Conservation (phyloP, 208 protist species). For the Wallacemonas collosoma region DNA sequence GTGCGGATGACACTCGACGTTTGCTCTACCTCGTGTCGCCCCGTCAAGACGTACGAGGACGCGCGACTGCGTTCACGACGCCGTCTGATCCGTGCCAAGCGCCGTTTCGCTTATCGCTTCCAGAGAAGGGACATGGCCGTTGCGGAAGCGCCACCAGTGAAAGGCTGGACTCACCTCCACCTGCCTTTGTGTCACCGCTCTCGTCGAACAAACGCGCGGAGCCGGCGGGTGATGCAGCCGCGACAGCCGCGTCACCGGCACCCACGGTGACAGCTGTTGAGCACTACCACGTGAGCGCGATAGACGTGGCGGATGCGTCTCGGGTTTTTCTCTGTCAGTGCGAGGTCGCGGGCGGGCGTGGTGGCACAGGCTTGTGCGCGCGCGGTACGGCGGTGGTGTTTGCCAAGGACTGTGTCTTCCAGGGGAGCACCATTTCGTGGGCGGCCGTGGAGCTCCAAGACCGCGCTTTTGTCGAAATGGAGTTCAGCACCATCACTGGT, state of each 20-base stretch:
- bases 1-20: neutral
- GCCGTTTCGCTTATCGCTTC: neutral
- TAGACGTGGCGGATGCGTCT: slow-evolving; percentile 21
- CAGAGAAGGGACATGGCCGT: slow-evolving; percentile 5
- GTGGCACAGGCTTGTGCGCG: slow-evolving; percentile 26
- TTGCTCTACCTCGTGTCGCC: slow-evolving; percentile 8
- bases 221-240: neutral
- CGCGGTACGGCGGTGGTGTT: slow-evolving; percentile 17
- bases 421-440: slow-evolving; percentile 32
- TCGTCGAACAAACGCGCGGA: neutral
- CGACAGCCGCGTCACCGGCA: neutral
- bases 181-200: neutral
- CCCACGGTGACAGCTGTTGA: neutral
- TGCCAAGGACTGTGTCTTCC: slow-evolving; percentile 37
- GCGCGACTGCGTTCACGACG: neutral
- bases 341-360: slow-evolving; percentile 35
- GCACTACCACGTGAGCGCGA: slow-evolving; percentile 17
- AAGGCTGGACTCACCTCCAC: neutral
- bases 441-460: slow-evolving; percentile 34
- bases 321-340: slow-evolving; percentile 32
- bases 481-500: slow-evolving; percentile 27
- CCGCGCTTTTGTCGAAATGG: neutral
- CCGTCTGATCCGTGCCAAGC: neutral
- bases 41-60: neutral
- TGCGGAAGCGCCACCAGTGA: neutral